Evolutionary conservation across 1,284 basidiomycete genomes (phyloP).

Genomic region (Heimioporus retisporus): DNA sequence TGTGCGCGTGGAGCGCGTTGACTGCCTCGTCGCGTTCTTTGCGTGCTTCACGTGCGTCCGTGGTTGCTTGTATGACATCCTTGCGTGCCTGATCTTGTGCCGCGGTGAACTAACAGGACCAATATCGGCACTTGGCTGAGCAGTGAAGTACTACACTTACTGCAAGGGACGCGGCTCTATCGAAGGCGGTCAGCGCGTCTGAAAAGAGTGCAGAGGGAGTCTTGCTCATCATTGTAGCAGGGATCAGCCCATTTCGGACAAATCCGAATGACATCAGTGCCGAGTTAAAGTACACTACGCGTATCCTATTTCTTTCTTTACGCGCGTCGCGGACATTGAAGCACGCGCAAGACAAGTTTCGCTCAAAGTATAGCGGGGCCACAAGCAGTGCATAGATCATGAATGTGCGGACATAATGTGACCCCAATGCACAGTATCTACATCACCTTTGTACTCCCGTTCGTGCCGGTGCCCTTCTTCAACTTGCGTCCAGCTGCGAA

Average conservation of each 20-base stretch:
- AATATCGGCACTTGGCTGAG: conserved; percentile 12
- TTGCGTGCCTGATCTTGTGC: conserved; percentile 56
- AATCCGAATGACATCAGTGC: conserved; percentile 30
- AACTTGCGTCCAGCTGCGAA: conserved; percentile 80
- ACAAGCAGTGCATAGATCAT: conserved; percentile 24
- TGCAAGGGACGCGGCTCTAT: conserved; percentile 44
- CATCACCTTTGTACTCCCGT: conserved; percentile 60
- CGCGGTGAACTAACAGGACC: conserved; percentile 52
- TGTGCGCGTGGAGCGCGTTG: conserved; percentile 54
- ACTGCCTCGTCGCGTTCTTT: conserved; percentile 66
- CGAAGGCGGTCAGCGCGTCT: conserved; percentile 45
- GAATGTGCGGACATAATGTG: conserved; percentile 14
- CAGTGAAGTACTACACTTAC: conserved; percentile 30
- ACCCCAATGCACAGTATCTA: conserved; percentile 38
- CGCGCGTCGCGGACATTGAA: too few relatives aligned
- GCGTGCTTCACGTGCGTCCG: conserved; percentile 58
- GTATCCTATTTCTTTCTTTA: too few relatives aligned
- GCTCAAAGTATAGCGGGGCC: neutral
- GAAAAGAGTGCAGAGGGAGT: conserved; percentile 40
- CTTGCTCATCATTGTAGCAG: conserved; percentile 38
- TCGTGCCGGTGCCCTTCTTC: conserved; percentile 63
- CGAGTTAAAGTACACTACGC: too few relatives aligned
- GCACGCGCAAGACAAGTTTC: too few relatives aligned
- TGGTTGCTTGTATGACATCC: conserved; percentile 56
- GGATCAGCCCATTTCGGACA: conserved; percentile 35